Percentiles rank a stretch among this genome's conserved stretches.
phyloP scores from a whole-genome alignment of 345 rosid genomes.

The Lepidium africanum region DNA sequence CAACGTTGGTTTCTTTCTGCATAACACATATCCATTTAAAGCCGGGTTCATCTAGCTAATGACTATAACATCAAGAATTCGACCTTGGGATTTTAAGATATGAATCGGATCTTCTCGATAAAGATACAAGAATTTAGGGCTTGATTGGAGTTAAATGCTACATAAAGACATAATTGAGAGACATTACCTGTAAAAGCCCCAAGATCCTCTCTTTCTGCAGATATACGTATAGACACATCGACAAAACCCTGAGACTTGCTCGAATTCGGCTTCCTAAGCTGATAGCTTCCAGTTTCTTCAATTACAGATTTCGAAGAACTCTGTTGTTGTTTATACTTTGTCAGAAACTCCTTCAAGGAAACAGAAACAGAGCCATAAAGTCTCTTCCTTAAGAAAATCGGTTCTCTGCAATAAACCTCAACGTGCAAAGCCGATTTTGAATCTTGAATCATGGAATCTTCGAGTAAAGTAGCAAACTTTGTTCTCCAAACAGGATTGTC shows the following conservation, averaged over 20 bases:
- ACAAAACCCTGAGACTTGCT: constrained; percentile 68
- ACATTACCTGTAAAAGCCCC: constrained; percentile 37
- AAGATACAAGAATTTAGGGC: background rate
- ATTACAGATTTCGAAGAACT: constrained; percentile 30
- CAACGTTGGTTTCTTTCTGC: background rate
- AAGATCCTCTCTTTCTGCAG: constrained; percentile 39
- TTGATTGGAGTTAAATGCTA: background rate
- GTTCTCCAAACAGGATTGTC: constrained; percentile 77
- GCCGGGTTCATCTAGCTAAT: too few species aligned
- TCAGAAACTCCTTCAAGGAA: constrained; percentile 59
- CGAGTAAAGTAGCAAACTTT: constrained; percentile 55
- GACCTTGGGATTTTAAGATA: too few species aligned
- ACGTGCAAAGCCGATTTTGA: constrained; percentile 39
- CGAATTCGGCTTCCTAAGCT: constrained; percentile 60
- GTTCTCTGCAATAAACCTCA: constrained; percentile 79
- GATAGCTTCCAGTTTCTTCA: constrained; percentile 75
- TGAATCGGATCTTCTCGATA: too few species aligned
- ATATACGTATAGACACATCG: constrained; percentile 60
- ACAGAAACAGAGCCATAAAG: constrained; percentile 69
- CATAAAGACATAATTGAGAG: background rate
- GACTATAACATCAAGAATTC: too few species aligned
- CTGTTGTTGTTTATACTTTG: constrained; percentile 31
- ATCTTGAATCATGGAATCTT: constrained; percentile 41
- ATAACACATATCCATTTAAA: background rate
- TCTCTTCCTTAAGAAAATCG: constrained; percentile 72